Base-by-base conservation (phyloP, 495 filamentous ascomycete genomes). In the Glonium stellatum region DNA sequence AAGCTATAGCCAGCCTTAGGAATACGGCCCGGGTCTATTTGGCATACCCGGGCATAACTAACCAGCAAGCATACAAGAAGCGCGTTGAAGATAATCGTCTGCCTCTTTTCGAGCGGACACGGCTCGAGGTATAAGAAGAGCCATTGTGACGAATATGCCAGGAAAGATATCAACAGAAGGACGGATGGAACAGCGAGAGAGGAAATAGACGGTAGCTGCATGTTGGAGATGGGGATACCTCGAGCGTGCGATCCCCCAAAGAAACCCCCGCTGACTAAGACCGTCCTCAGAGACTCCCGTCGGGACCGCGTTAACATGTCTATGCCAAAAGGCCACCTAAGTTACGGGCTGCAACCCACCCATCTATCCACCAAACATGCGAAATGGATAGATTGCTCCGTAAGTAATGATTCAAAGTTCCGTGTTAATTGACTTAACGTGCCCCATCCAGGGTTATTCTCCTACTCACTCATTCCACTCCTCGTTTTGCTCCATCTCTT, bases 141-240 rank as follows among this genome's bases (percentile, higher is more conserved):
- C 65, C 80, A 81, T 72, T 97, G 93, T 0, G 92, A 90, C 18
- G 80, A 79, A 78, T 92, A 97, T 36, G 87, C 82, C 6, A 96
- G 84, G 67, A 95, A 92, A 62, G 72, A 71, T 64, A 96, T 89
- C 34, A 96, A 75, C 4, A 75, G 11, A 51, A 75, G 84, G 39
- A 89, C 87, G n/a, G 74, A 77, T 18, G 87, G 88, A 4, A 89
- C 64, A 11, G 70, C 71, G 5, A 75, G 61, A 5, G 34, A 36
- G 4, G 55, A 36, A n/a, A 64, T 13, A 42, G 58, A 19, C 13
- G 60, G 37, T 2, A 62, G 42, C 44, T 63, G 58, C 67, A 69
- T 69, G 13, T 19, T 27, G 31, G 23, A 19, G 27, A 31, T 31
- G 47, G 31, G 37, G 23, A n/a, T 35, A 27, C 44, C 44, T 31